phyloP scores from a whole-genome alignment of 805 yeast genomes.

The Isabelozyma rhagii region DNA sequence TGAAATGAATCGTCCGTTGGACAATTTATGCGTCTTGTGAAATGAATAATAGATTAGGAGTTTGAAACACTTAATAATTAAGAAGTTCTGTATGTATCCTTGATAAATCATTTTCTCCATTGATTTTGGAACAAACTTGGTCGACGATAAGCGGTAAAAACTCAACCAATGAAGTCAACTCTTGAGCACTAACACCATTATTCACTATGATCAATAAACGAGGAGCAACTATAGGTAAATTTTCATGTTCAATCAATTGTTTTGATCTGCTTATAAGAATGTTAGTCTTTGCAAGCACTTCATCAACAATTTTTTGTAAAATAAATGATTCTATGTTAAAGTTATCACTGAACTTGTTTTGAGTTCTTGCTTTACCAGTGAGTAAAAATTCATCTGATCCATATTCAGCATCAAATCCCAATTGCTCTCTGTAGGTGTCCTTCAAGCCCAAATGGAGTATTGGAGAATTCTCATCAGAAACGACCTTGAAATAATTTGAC shows the following conservation, averaged over 20 bases:
- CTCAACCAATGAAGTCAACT: conserved; percentile 20
- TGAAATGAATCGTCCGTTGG: background rate
- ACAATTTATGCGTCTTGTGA: background rate
- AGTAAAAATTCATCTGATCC: conserved; percentile 45
- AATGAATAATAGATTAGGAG: background rate
- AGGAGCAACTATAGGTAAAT: conserved; percentile 51
- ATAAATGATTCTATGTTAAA: conserved; percentile 56
- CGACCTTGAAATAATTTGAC: conserved; percentile 45
- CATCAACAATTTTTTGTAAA: conserved; percentile 65
- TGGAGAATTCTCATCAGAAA: conserved; percentile 62
- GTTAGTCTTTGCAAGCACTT: conserved; percentile 45
- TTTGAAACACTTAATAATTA: conserved; percentile 10
- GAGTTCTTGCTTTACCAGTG: conserved; percentile 44
- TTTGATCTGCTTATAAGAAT: conserved; percentile 65
- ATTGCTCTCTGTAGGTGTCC: conserved; percentile 39
- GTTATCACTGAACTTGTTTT: conserved; percentile 37
- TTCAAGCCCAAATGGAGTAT: conserved; percentile 63
- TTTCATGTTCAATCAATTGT: conserved; percentile 67
- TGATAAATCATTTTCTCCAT: conserved; percentile 20
- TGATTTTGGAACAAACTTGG: conserved; percentile 19
- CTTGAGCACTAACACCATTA: conserved; percentile 23
- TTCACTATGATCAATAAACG: conserved; percentile 32
- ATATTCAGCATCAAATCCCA: conserved; percentile 48
- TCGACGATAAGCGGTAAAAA: conserved; percentile 19
- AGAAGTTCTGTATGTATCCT: conserved; percentile 23